Evolutionary conservation across 2,329 filamentous ascomycete species (phyloP), one percentile per base, ranked within the genome.

Genomic region (Canariomyces notabilis): DNA sequence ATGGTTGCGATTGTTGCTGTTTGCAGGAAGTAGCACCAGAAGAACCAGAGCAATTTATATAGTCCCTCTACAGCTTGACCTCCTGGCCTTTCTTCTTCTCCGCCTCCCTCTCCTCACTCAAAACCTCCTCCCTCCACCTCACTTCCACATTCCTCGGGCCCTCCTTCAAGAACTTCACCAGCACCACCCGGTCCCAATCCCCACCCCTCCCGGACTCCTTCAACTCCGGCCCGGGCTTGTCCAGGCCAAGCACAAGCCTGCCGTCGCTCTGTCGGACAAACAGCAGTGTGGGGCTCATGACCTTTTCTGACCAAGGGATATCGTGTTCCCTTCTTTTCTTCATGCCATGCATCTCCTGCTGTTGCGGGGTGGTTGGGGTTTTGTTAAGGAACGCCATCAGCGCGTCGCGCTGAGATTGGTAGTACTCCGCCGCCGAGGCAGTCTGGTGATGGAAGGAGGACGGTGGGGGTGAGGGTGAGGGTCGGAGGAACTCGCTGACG

Each of bases 251-350:
- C 2, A 83, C 74, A 9, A 70, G 57, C 42, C 76, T 66, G 9
- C 68, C 67, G 46, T 77, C 75, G 3, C 59, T 57, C 37, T 65
- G 63, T 37, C 70, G 63, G 46, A 74, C 56, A 15, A 75, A 69
- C 6, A 80, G 42, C 11, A 64, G 64, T 3, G 67, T 64, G 3
- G 82, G 80, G 51, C 75, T 75, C 46, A 85, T 83, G n/a, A 76
- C 74, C 61, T 82, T 81, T 5, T 82, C 73, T 0, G 65, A 69
- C 79, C 78, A 83, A 0, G 74, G 60, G n/a, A 78, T 76, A 22
- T 48, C 34, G 5, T 70, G 63, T 29, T 29, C 26, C 26, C 26
- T 29, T 9, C 26, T 9, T 12, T 12, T 12, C 14, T 3, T 29
- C 26, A 4, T 29, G 26, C 26, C 8, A 11, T 29, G 26, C 9